Evolutionary conservation across 305 asterid species (phyloP).

Genomic region (Fraxinus paxiana): DNA sequence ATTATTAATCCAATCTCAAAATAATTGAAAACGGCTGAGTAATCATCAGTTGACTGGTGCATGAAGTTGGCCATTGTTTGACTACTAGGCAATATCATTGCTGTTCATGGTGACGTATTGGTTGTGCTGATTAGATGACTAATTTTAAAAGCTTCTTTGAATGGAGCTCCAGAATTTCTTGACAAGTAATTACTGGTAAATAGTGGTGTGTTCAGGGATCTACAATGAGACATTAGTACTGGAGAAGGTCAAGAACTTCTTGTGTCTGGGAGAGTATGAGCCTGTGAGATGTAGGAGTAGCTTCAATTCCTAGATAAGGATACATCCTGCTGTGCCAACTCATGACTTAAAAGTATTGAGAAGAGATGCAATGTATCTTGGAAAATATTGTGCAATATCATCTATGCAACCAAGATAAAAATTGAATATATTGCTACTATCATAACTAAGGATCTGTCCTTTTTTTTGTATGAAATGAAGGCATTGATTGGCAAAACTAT

Average conservation of each 20-base stretch:
- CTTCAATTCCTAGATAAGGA: not conserved
- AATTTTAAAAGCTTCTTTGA: not conserved
- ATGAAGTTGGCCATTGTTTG: not conserved
- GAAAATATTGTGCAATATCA: not conserved
- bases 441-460: not conserved
- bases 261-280: not conserved
- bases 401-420: not conserved
- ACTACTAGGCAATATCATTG: not conserved
- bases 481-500: no score
- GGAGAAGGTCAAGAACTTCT: not conserved
- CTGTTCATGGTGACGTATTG: not conserved
- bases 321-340: no score
- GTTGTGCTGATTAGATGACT: not conserved
- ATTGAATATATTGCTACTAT: not conserved
- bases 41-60: not conserved
- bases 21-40: not conserved
- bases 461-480: no score
- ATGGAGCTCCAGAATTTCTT: not conserved
- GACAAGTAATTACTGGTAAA: not conserved
- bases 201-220: not conserved
- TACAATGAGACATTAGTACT: not conserved
- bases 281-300: not conserved
- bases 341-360: not conserved
- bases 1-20: not conserved
- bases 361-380: not conserved